Evolutionary conservation across 805 yeast species (phyloP), one percentile per base, ranked within the genome.

Genomic region (Yarrowia sp.): DNA sequence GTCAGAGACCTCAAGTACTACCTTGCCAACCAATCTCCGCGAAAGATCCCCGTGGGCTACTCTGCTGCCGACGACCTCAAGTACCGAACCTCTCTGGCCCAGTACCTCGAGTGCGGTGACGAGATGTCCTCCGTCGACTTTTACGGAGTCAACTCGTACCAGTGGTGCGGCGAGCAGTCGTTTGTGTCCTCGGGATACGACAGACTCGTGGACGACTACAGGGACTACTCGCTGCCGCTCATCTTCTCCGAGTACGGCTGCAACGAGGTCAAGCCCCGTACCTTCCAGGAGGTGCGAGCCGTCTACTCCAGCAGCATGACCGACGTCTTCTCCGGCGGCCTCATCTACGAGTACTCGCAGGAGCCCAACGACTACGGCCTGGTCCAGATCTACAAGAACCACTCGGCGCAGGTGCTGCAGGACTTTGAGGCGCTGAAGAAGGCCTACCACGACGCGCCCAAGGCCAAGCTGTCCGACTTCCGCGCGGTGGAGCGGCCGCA

Each of bases 141-240:
- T 90, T 84, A 88, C 68, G 97, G 97, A 69, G 87, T 90, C 72
- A 91, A 91, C 74, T 97, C 90, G 76, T 91, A 91, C 77, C 88
- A 96, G 7, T 91, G 97, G 97, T 91, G 97, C 77, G 97, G 97
- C 1, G 68, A 74, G 6, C 88, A 96, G 9, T 80, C 89, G 3
- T 90, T 80, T 76, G 71, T 77, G 41, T 74, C 76, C 4, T 87
- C 96, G 4, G 97, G 97, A 46, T 91, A 90, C 76, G 74, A 80
- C 47, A 73, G 80, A 62, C 89, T 89, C 73, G 90, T 90, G 66
- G 70, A 80, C 66, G 76, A 80, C 63, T 92, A 86, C 76, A 65
- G 80, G 33, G 87, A 84, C 73, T 90, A 86, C 77, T 86, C 96
- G 25, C 74, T 87, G 49, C 97, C 97, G 31, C 76, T 90, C 67